Percentiles rank a stretch among this genome's conserved stretches.
Conservation (phyloP, 441 rosid species). For the Erysimum pusillum region DNA sequence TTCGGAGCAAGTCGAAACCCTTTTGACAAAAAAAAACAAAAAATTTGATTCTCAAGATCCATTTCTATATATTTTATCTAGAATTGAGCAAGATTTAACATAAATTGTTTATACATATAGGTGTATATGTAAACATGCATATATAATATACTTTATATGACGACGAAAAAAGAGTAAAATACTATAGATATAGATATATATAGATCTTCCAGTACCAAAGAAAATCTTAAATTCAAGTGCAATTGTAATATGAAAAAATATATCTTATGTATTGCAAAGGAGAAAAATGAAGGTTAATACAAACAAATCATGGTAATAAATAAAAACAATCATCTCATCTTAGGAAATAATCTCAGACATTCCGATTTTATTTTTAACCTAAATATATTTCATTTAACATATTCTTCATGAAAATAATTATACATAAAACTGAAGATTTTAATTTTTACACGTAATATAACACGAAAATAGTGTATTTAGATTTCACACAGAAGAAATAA, state of each 20-base stretch:
- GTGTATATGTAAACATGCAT: neutral
- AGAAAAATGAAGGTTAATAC: constrained; percentile 11
- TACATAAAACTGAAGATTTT: neutral
- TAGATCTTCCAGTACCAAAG: constrained; percentile 31
- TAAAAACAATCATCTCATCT: constrained; percentile 27
- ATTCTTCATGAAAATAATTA: constrained; percentile 15
- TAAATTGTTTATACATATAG: neutral
- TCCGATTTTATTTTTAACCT: constrained; percentile 8
- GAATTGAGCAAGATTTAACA: constrained; percentile 7
- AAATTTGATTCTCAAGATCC: constrained; percentile 21
- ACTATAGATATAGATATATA: neutral
- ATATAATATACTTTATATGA: constrained; percentile 17
- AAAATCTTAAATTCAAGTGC: constrained; percentile 33
- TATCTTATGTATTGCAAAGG: constrained; percentile 12
- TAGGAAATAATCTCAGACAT: constrained; percentile 16
- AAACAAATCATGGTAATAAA: constrained; percentile 34
- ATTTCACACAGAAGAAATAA: neutral
- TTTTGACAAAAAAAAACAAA: neutral
- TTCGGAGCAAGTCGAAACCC: neutral
- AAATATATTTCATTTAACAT: neutral
- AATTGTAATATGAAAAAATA: constrained; percentile 13
- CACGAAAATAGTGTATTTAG: neutral
- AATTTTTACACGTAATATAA: neutral
- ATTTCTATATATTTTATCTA: constrained; percentile 36
- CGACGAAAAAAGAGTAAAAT: neutral